Evolutionary conservation across 176 grass and related monocot genomes (phyloP).

Genomic region (Saccharum spontaneum): DNA sequence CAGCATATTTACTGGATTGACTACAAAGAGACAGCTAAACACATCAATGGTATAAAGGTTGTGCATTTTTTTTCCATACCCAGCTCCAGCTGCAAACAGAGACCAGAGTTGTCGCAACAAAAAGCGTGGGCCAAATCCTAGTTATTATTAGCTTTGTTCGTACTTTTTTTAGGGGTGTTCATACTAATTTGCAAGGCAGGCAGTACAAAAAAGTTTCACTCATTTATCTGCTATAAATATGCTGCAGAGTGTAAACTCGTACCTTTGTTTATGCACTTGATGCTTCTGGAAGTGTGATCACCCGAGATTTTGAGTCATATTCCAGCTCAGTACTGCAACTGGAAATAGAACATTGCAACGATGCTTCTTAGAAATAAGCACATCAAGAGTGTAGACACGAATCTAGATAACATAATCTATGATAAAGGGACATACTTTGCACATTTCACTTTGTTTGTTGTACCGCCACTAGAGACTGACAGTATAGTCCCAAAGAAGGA

Average conservation of each 20-base stretch:
- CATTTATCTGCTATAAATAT: background rate
- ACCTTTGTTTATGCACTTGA: slow-evolving; percentile 46
- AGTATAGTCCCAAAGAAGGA: slow-evolving; percentile 98
- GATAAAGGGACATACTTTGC: slow-evolving; percentile 58
- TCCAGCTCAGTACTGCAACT: slow-evolving; percentile 64
- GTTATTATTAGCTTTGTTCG: too few relatives aligned
- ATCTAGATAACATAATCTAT: background rate
- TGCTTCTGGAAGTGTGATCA: slow-evolving; percentile 77
- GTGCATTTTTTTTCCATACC: background rate
- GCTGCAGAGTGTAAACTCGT: slow-evolving; percentile 13
- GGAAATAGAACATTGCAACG: background rate
- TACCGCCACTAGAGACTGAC: slow-evolving; percentile 65
- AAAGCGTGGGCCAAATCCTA: background rate
- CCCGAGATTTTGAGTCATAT: slow-evolving; percentile 68
- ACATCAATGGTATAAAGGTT: background rate
- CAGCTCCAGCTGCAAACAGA: background rate
- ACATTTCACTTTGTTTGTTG: slow-evolving; percentile 81
- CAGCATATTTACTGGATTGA: background rate
- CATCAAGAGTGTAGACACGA: background rate
- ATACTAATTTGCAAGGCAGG: background rate
- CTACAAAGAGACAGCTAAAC: background rate
- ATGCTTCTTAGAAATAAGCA: background rate
- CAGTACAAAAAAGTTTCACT: background rate
- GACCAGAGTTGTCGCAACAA: background rate
- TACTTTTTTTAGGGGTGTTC: background rate